phyloP scores from a whole-genome alignment of 805 yeast genomes.

The Kazachstania viticola region DNA sequence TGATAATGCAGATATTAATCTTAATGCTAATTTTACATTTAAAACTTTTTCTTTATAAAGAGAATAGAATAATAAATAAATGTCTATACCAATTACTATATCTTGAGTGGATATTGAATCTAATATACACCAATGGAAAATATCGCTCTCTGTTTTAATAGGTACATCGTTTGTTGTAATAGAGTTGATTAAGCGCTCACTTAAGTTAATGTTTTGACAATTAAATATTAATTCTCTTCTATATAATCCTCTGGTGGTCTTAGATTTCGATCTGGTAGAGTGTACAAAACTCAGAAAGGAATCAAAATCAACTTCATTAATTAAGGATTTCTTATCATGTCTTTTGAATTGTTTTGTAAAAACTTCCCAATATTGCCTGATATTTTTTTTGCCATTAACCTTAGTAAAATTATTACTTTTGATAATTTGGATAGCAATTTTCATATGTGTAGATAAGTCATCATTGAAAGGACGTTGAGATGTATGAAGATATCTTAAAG shows the following conservation, averaged over 20 bases:
- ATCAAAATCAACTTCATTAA: constrained; percentile 1
- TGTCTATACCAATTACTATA: constrained; percentile 12
- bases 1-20: constrained; percentile 11
- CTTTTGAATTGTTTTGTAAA: no score
- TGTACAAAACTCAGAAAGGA: constrained; percentile 1
- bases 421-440: no score
- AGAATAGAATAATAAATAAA: constrained; percentile 12
- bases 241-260: constrained; percentile 5
- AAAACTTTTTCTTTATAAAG: constrained; percentile 5
- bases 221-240: constrained; percentile 6
- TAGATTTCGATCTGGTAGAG: constrained; percentile 1
- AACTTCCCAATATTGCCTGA: no score
- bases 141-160: background rate
- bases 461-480: no score
- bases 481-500: no score
- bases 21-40: constrained; percentile 2
- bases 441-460: no score
- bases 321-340: background rate
- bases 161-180: background rate
- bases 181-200: background rate
- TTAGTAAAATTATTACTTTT: no score
- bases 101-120: constrained; percentile 11
- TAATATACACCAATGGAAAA: constrained; percentile 9
- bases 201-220: background rate
- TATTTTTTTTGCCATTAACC: no score